Base-by-base conservation (phyloP, 306 rosid genomes). In the Vachellia pachyceras region DNA sequence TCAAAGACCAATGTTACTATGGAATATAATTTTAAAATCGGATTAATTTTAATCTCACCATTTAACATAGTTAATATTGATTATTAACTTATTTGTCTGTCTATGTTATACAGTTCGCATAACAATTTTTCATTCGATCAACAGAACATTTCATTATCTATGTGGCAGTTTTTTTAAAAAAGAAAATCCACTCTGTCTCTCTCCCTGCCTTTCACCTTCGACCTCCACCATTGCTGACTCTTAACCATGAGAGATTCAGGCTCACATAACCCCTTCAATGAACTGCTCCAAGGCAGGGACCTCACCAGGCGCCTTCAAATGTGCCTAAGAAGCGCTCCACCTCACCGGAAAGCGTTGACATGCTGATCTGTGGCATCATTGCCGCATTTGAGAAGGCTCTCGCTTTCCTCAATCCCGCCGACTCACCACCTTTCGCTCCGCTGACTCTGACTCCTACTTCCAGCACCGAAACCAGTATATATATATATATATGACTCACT, bases 221-320 rank as follows among this genome's bases (percentile, higher is more conserved):
- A 29, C 33, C 33, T n/a, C 33, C 33, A 29, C 33, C 33, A 29
- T 29, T 29, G 33, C 33, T 29, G 33, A 29, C 33, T 29, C 33
- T 29, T 29, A 29, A 29, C 33, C 33, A 85, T 85, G 91, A 91
- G 87, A 74, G 92, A 88, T 10, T 83, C 83, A 84, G 88, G 5
- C 3, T 1, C 55, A 36, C 89, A 78, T 77, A 86, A 47, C 72
- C 77, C 93, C 37, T n/a, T 86, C 67, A 67, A 80, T 0, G 98
- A 93, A 90, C 76, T 96, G 6, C 35, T 86, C 77, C 86, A 88
- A 73, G 98, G 99, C 35, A 86, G 78, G 80, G 97, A 92, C 60
- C 36, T 92, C 4, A 90, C 94, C 3, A 89, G 80, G 23, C 91
- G 90, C 42, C 95, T 96, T 45, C 90, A 84, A 83, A 41, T 80